A percentile compares a stretch with the other conserved stretches of the same genome.
Evolutionary conservation across 306 rosid species (phyloP).

Genomic region (Coriaria nepalensis): DNA sequence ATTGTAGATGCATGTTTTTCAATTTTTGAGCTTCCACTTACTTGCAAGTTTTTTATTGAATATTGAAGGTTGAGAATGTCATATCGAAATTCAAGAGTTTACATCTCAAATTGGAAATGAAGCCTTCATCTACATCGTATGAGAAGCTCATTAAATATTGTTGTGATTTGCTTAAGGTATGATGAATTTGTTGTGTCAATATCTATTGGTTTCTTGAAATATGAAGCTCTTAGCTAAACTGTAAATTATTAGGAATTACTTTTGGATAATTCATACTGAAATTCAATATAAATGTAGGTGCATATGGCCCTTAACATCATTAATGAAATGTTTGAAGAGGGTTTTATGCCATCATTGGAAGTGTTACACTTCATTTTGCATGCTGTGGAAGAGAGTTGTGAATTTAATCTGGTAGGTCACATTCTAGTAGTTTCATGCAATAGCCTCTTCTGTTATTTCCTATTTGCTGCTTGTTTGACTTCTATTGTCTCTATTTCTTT

Average conservation of each 20-base stretch:
- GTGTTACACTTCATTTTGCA: slow-evolving; percentile 40
- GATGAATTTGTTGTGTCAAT: no score
- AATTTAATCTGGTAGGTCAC: slow-evolving; percentile 53
- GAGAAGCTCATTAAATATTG: slow-evolving; percentile 52
- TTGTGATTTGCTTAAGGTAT: slow-evolving; percentile 56
- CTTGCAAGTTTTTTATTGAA: not conserved
- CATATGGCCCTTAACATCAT: slow-evolving; percentile 52
- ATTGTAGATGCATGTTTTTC: no score
- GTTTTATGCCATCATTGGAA: slow-evolving; percentile 26
- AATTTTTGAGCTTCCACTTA: no score
- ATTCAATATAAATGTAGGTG: slow-evolving; percentile 30
- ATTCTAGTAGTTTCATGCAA: not conserved
- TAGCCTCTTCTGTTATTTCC: not conserved
- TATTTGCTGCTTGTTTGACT: not conserved
- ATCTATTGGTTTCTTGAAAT: slow-evolving; percentile 4
- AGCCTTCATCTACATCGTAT: slow-evolving; percentile 49
- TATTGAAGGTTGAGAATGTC: slow-evolving; percentile 69
- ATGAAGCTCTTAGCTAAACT: slow-evolving; percentile 4
- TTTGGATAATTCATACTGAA: slow-evolving; percentile 7
- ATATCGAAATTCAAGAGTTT: slow-evolving; percentile 40
- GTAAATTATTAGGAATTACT: not conserved
- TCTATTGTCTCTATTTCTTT: not conserved
- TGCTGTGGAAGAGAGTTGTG: slow-evolving; percentile 33
- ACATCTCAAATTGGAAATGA: slow-evolving; percentile 42
- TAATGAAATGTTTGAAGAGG: slow-evolving; percentile 54